phyloP scores from a whole-genome alignment of 2,329 filamentous ascomycete species.

The Alternaria triticimaculans region DNA sequence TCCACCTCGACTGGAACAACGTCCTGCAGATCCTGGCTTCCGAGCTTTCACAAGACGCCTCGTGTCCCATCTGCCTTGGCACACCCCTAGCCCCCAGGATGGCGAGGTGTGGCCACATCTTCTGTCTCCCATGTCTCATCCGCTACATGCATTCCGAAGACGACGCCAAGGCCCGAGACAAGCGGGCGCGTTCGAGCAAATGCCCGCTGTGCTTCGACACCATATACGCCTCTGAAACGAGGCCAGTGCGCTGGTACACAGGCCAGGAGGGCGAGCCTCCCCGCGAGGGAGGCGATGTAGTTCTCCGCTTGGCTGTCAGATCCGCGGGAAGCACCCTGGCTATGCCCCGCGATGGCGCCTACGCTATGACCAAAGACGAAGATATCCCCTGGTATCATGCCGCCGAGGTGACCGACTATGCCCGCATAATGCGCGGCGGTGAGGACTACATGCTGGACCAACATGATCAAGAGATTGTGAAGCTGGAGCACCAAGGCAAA shows the following conservation, averaged over 20 bases:
- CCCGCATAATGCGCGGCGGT: conserved; percentile 92
- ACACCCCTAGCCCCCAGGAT: conserved; percentile 93
- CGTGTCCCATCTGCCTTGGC: conserved; percentile 93
- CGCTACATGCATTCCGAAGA: conserved; percentile 92
- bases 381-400: conserved; percentile 95
- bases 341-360: conserved; percentile 80
- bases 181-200: conserved; percentile 84
- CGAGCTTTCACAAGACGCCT: conserved; percentile 82
- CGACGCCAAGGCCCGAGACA: conserved; percentile 66
- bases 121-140: conserved; percentile 90
- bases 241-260: conserved; percentile 88
- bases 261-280: conserved; percentile 85
- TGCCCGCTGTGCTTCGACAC: conserved; percentile 95
- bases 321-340: conserved; percentile 83
- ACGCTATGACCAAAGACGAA: conserved; percentile 71
- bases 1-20: conserved; percentile 87
- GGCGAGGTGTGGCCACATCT: conserved; percentile 97
- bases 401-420: conserved; percentile 92
- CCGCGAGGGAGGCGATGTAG: conserved; percentile 84
- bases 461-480: conserved; percentile 78
- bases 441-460: conserved; percentile 85
- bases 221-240: conserved; percentile 88
- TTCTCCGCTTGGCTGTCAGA: conserved; percentile 84
- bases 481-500: conserved; percentile 76
- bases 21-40: conserved; percentile 93